Base-by-base conservation (phyloP, 257 asterid species). In the Cruciata laevipes region DNA sequence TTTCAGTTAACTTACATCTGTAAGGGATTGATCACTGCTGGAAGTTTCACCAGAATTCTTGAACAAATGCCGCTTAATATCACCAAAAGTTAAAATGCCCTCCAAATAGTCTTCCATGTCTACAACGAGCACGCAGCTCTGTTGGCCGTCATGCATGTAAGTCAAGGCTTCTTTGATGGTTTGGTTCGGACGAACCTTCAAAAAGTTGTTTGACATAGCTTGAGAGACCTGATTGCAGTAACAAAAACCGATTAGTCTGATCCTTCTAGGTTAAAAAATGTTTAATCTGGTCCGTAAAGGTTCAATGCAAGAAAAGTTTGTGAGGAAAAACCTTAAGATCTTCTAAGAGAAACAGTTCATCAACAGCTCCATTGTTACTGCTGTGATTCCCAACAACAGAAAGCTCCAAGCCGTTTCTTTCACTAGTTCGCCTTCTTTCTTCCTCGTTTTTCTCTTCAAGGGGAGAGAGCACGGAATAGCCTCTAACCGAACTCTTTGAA, bases 1-100 rank as follows among this genome's bases (percentile, higher is more conserved):
- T 42, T 58, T 21, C 17, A 53, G 69, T 62, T n/a, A 55, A 32
- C 31, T 49, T 90, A 93, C 97, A 69, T 93, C 91, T 53, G 62
- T 27, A 70, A 42, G 51, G 12, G 71, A 74, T 31, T 74, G 69
- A 72, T 84, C 82, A 38, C 76, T 77, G 75, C 66, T 72, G 64
- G 93, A 76, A 71, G 85, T 61, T 63, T 80, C 88, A 60, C 77
- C 80, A 65, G 74, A 70, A 47, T 79, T 82, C 75, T 79, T 78
- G 67, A 67, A 71, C 70, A 86, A 61, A 75, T 83, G 81, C 74
- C 93, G 78, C 66, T 80, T 84, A 63, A 94, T 73, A 73, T 94
- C 99, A 65, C 96, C 95, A 71, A 77, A 82, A 9, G 99, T 90
- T 78, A 94, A 74, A 73, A 94, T 81, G 70, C 99, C 99, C 81